Conservation (phyloP, 805 yeast species). For the Dipodascus albidus region DNA sequence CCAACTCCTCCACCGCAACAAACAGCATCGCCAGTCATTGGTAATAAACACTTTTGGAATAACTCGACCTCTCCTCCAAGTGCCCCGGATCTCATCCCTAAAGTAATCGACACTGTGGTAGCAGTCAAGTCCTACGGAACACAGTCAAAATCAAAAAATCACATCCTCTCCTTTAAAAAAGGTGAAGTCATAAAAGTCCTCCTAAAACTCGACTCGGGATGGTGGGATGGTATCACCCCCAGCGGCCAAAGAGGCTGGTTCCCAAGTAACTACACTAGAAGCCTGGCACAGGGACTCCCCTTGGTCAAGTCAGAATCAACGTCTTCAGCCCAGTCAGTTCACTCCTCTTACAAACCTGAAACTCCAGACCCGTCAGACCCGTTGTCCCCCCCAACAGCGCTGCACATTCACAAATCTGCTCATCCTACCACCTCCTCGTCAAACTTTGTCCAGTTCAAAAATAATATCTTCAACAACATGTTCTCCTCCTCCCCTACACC, state of each 20-base stretch:
- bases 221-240: conserved; percentile 76
- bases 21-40: no score
- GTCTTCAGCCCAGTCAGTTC: no score
- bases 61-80: no score
- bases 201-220: conserved; percentile 50
- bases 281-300: conserved; percentile 16
- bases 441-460: neutral
- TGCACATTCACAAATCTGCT: neutral
- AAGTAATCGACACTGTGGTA: conserved; percentile 40
- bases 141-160: conserved; percentile 36
- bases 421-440: neutral
- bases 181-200: conserved; percentile 67
- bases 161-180: conserved; percentile 39
- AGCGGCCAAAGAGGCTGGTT: conserved; percentile 70
- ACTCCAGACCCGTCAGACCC: conserved; percentile 2
- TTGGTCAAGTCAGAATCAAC: neutral
- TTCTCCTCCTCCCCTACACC: neutral
- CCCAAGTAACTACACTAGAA: conserved; percentile 51
- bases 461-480: neutral
- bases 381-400: conserved; percentile 3
- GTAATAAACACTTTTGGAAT: no score
- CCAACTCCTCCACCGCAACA: neutral
- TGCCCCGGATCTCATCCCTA: neutral
- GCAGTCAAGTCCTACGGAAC: conserved; percentile 41
- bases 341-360: no score